Percentiles rank a stretch among this genome's conserved stretches.
Evolutionary conservation across 2,329 filamentous ascomycete genomes (phyloP).

Genomic region (Corynespora cassiicola): DNA sequence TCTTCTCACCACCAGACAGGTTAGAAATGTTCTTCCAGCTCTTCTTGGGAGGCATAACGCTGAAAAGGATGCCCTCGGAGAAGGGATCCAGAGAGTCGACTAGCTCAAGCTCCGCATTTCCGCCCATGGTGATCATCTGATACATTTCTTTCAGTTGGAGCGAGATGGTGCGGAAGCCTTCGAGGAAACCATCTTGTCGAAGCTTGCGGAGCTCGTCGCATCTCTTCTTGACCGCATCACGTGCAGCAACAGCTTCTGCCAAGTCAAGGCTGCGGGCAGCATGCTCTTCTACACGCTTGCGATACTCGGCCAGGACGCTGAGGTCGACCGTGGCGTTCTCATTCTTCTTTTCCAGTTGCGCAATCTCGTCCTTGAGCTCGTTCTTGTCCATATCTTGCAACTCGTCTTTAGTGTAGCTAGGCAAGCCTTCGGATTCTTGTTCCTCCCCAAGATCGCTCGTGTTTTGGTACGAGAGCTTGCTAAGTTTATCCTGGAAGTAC

Average conservation of each 20-base stretch:
- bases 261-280: conserved; percentile 83
- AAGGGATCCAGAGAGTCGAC: conserved; percentile 97
- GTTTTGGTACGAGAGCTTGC: conserved; percentile 83
- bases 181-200: conserved; percentile 96
- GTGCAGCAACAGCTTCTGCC: conserved; percentile 74
- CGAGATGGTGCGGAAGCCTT: conserved; percentile 93
- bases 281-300: conserved; percentile 83
- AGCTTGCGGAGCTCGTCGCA: conserved; percentile 90
- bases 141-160: conserved; percentile 99
- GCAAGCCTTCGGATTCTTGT: conserved; percentile 59
- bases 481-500: conserved; percentile 90
- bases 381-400: conserved; percentile 69
- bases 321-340: conserved; percentile 89
- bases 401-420: conserved; percentile 77
- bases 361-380: conserved; percentile 69
- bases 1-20: conserved; percentile 95
- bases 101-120: conserved; percentile 95
- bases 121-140: conserved; percentile 99
- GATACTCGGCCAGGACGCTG: conserved; percentile 86
- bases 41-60: conserved; percentile 99
- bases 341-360: conserved; percentile 74
- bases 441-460: conserved; percentile 67
- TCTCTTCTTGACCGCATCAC: conserved; percentile 88
- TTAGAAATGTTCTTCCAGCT: conserved; percentile 99
- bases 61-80: conserved; percentile 95